Evolutionary conservation across 208 protist genomes (phyloP).

Genomic region (Hexamita inflata): DNA sequence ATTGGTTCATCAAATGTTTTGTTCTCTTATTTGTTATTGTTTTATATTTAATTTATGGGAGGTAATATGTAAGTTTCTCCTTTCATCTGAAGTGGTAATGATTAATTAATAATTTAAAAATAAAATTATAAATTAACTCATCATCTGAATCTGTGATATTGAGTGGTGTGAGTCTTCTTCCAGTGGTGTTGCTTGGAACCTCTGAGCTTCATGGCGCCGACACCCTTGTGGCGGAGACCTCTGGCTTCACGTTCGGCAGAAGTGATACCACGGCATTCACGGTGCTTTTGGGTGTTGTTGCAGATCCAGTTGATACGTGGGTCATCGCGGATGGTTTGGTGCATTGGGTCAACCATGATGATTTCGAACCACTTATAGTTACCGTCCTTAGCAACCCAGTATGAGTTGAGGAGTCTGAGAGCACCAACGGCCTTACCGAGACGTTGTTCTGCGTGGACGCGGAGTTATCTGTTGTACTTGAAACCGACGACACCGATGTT

Average conservation of each 20-base stretch:
- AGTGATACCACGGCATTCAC: conserved; percentile 91
- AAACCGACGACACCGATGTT: conserved; percentile 82
- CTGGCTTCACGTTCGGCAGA: conserved; percentile 78
- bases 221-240: conserved; percentile 80
- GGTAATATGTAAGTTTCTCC: too few relatives aligned
- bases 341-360: conserved; percentile 90
- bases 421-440: conserved; percentile 76
- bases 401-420: conserved; percentile 97
- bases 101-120: too few relatives aligned
- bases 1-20: too few relatives aligned
- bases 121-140: too few relatives aligned
- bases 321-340: conserved; percentile 86
- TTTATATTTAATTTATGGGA: too few relatives aligned
- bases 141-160: conserved; percentile 74
- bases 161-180: conserved; percentile 89
- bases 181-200: conserved; percentile 79
- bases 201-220: conserved; percentile 73
- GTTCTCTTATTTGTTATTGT: too few relatives aligned
- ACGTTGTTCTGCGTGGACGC: conserved; percentile 81
- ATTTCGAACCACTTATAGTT: conserved; percentile 70
- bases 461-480: conserved; percentile 82
- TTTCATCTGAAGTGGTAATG: too few relatives aligned
- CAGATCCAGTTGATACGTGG: conserved; percentile 97
- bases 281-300: conserved; percentile 75
- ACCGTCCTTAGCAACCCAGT: conserved; percentile 83